Base-by-base conservation (phyloP, 2,329 filamentous ascomycete genomes). In the Passalora sequoiae region DNA sequence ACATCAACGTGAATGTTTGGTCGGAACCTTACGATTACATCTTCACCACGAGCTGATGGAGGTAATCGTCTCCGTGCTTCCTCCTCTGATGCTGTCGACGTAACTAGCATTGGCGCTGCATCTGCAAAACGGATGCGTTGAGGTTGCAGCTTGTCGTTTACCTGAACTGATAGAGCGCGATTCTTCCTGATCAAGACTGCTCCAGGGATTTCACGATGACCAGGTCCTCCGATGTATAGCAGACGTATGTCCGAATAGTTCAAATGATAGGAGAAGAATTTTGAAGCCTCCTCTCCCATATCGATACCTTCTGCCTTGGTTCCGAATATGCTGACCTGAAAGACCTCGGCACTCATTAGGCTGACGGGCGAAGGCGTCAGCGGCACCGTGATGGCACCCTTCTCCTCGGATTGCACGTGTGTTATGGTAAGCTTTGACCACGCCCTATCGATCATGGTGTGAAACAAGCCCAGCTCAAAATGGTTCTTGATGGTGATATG, bases 401-500 rank as follows among this genome's bases (percentile, higher is more conserved):
- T 52, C 29, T 57, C 52, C 27, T 58, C 43, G 6, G 60, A 56
- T 27, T 56, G 53, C 4, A 51, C 50, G 39, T 63, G 59, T 4
- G 56, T 61, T 40, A 63, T 61, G n/a, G 59, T 63, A 32, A 63
- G 48, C 35, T 63, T 62, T 6, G 59, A 60, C 60, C 60, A 63
- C 5, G 58, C 45, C 35, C 50, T 52, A 42, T 63, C 60, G 38
- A 63, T 61, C 29, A 53, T 51, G 2, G 57, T 60, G 43, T 60
- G 57, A 47, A 63, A 63, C 2, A 62, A 51, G 9, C 59, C 60
- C 5, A 63, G 57, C 25, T 59, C 47, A 38, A 59, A 63, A 37
- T 61, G 58, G 28, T 55, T 60, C 47, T 63, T 63, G 54, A 63
- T 63, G 8, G 60, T 62, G 37, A 63, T 62, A 43, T 63, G 60